These are phyloP conservation scores for Chlorokybus atmophyticus DNA, from an alignment of 139 green algal species.

Conservation along the genomic window DNA sequence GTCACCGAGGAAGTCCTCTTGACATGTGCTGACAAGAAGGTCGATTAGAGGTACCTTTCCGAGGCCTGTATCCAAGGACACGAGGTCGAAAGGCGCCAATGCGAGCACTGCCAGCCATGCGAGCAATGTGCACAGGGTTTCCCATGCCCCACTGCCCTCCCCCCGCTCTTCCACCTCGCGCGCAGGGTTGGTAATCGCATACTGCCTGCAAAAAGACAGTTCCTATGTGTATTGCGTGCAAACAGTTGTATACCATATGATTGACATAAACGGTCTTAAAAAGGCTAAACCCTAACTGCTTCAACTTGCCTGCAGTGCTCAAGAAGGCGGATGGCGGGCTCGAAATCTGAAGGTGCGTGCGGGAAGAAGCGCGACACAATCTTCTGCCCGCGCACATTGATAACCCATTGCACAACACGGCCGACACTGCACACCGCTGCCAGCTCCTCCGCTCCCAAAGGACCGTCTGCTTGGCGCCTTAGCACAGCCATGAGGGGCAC, in stretches of 20 bases:
- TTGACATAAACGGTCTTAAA: too few relatives aligned
- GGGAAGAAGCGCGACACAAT: conserved; percentile 80
- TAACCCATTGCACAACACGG: conserved; percentile 60
- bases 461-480: conserved; percentile 24
- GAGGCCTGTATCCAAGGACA: conserved; percentile 51
- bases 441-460: conserved; percentile 7
- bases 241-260: too few relatives aligned
- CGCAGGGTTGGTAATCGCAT: too few relatives aligned
- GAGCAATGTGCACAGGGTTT: conserved; percentile 65
- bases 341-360: conserved; percentile 58
- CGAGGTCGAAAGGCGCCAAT: conserved; percentile 85
- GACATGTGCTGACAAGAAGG: conserved; percentile 50
- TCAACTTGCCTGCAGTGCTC: conserved; percentile 4
- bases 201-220: too few relatives aligned
- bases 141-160: conserved; percentile 34
- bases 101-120: conserved; percentile 90
- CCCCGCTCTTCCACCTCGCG: too few relatives aligned
- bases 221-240: too few relatives aligned
- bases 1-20: conserved; percentile 26
- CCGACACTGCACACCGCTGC: conserved; percentile 27
- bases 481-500: conserved; percentile 52
- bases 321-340: conserved; percentile 60
- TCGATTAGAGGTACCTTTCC: conserved; percentile 11
- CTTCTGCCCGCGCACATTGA: conserved; percentile 66
- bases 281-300: too few relatives aligned